These are phyloP conservation scores for Mycena polygramma DNA, from an alignment of 768 basidiomycete species.

Conservation along the genomic window DNA sequence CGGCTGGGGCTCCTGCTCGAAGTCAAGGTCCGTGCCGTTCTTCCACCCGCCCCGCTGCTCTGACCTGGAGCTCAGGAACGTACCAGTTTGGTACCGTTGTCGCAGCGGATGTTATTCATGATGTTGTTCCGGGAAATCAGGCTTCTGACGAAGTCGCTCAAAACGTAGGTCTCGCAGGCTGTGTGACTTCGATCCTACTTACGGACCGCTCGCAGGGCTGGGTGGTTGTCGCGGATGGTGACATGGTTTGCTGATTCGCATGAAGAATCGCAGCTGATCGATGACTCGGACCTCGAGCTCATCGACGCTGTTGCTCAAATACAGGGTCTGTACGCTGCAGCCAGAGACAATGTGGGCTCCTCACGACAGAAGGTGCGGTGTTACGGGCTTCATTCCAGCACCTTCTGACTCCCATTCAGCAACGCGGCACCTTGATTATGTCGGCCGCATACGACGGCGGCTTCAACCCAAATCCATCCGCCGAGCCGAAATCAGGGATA, in stretches of 20 bases:
- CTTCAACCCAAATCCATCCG: constrained; percentile 33
- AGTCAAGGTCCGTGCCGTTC: constrained; percentile 59
- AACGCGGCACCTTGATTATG: constrained; percentile 57
- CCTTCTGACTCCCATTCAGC: constrained; percentile 46
- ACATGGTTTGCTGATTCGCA: constrained; percentile 59
- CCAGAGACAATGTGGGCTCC: constrained; percentile 59
- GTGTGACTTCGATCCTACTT: constrained; percentile 1
- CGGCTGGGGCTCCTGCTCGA: constrained; percentile 69
- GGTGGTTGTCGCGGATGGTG: constrained; percentile 60
- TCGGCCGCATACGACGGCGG: constrained; percentile 45
- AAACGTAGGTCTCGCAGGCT: constrained; percentile 61
- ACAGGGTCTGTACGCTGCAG: constrained; percentile 64
- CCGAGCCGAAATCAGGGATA: constrained; percentile 46
- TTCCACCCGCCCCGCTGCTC: background rate
- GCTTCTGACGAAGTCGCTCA: constrained; percentile 71
- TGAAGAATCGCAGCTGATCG: constrained; percentile 51
- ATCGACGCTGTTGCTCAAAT: constrained; percentile 57
- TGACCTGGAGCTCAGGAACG: constrained; percentile 62
- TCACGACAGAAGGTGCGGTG: constrained; percentile 55
- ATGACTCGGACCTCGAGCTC: constrained; percentile 60
- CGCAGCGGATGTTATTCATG: constrained; percentile 71
- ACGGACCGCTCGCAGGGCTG: constrained; percentile 48
- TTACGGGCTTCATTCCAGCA: constrained; percentile 36
- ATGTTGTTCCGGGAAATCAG: constrained; percentile 76
- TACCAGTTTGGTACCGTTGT: constrained; percentile 60